Evolutionary conservation across 1,284 basidiomycete species (phyloP).

Genomic region (Puccinia polysora): DNA sequence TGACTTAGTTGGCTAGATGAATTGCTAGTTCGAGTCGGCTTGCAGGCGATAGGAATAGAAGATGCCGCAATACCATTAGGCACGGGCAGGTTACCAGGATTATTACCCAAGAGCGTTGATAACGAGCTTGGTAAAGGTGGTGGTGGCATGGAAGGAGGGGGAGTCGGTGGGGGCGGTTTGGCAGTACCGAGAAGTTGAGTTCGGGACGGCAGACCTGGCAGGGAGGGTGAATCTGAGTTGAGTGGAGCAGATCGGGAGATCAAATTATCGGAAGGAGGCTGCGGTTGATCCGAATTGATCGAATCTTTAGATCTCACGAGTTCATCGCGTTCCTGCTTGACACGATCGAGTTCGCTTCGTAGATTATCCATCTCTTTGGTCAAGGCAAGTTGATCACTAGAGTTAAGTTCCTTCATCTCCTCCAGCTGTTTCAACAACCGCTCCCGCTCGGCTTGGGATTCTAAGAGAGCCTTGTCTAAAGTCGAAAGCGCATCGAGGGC

Average conservation of each 20-base stretch:
- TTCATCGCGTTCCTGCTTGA: slow-evolving; percentile 51
- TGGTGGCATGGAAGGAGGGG: no score
- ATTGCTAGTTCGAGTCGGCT: slow-evolving; percentile 40
- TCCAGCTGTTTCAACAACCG: slow-evolving; percentile 50
- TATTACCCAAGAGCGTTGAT: no score
- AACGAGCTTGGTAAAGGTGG: slow-evolving; percentile 83
- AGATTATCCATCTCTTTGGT: slow-evolving; percentile 70
- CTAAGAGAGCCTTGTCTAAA: no score
- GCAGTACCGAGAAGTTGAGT: slow-evolving; percentile 51
- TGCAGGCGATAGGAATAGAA: not conserved
- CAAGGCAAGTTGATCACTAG: no score
- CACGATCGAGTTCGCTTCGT: slow-evolving; percentile 68
- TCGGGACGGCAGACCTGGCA: slow-evolving; percentile 39
- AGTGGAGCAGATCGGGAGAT: no score
- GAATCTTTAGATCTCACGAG: no score
- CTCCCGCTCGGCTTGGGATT: slow-evolving; percentile 53
- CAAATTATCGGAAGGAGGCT: no score
- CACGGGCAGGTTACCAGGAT: no score
- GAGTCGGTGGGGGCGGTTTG: no score
- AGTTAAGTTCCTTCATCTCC: slow-evolving; percentile 44
- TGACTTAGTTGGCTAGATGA: no score
- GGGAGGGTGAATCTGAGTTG: no score
- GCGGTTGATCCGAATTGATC: slow-evolving; percentile 37
- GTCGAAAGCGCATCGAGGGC: no score
- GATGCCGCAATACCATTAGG: slow-evolving; percentile 19